Evolutionary conservation across 73 alveolate species (phyloP).

Genomic region (Uronychia binucleata): DNA sequence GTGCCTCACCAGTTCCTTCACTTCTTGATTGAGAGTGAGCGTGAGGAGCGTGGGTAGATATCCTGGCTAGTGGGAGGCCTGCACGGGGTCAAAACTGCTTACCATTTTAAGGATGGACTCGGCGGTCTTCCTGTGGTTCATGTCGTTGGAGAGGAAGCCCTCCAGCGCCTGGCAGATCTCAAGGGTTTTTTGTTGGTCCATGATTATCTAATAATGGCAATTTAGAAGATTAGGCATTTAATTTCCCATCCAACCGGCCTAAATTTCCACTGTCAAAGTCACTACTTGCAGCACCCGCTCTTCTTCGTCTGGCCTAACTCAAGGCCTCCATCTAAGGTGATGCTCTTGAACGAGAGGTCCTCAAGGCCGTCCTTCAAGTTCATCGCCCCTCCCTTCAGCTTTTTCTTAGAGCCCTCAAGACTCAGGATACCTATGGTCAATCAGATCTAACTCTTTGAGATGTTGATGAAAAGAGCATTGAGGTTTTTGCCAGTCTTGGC

Average conservation of each 20-base stretch:
- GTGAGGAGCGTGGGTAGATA: background rate
- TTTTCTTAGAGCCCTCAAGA: too few relatives aligned
- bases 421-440: background rate
- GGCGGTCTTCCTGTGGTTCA: background rate
- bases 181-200: background rate
- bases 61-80: background rate
- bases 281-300: background rate
- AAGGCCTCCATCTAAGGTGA: background rate
- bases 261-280: too few relatives aligned
- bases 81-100: background rate
- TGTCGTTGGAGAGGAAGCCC: background rate
- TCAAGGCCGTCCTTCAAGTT: background rate
- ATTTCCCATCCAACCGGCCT: too few relatives aligned
- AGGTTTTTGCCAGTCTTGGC: background rate
- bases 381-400: background rate
- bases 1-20: slow-evolving; percentile 4
- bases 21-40: background rate
- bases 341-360: background rate
- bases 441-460: background rate
- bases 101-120: background rate
- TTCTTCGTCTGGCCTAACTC: background rate
- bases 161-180: background rate
- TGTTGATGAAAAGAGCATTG: background rate
- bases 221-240: too few relatives aligned
- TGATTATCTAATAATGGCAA: background rate